Percentiles rank a stretch among this genome's conserved stretches.
Evolutionary conservation across 768 basidiomycete genomes (phyloP).

Genomic region (Cyclocybe cylindracea): DNA sequence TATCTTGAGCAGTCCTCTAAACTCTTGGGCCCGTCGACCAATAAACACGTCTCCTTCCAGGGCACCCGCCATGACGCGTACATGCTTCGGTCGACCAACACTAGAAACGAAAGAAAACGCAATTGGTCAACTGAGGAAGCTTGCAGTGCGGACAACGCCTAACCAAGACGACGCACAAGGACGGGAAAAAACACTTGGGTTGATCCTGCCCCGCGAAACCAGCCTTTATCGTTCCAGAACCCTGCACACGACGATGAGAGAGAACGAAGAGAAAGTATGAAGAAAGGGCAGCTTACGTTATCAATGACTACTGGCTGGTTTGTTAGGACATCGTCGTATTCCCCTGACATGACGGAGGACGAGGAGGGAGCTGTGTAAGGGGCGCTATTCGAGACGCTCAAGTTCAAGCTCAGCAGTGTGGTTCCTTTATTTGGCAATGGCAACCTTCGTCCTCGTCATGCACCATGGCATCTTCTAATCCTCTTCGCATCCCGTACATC

Average conservation of each 20-base stretch:
- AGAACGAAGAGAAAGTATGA: conserved; percentile 6
- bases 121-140: conserved; percentile 24
- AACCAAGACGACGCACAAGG: conserved; percentile 76
- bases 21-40: conserved; percentile 92
- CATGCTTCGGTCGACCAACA: conserved; percentile 96
- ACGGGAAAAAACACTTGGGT: conserved; percentile 99
- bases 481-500: conserved; percentile 5
- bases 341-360: conserved; percentile 65
- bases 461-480: conserved; percentile 18
- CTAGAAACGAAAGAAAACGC: conserved; percentile 38
- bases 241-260: conserved; percentile 50
- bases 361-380: conserved; percentile 9
- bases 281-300: conserved; percentile 63
- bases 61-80: conserved; percentile 96
- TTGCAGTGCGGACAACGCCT: conserved; percentile 25
- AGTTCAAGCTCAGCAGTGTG: conserved; percentile 25
- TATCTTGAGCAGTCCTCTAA: conserved; percentile 93
- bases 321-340: conserved; percentile 92
- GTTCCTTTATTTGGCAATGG: conserved; percentile 15
- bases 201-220: conserved; percentile 99
- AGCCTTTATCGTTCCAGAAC: conserved; percentile 97
- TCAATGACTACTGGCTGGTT: conserved; percentile 99
- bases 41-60: conserved; percentile 97
- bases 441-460: conserved; percentile 1
- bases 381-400: conserved; percentile 12